phyloP scores from a whole-genome alignment of 257 asterid species.

The Solanum clarkiae region DNA sequence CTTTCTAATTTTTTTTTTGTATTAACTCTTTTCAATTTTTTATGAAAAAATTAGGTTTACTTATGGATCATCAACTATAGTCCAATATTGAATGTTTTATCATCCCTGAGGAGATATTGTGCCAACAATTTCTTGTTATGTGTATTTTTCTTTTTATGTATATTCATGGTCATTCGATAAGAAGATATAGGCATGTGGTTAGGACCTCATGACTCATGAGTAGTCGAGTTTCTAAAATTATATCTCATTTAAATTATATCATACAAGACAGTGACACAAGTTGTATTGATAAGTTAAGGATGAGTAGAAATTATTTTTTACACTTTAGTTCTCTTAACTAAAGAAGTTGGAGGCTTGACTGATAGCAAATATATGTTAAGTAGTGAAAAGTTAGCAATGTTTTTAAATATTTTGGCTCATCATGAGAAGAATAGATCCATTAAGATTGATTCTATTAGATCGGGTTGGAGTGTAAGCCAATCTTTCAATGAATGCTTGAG shows the following conservation, averaged over 20 bases:
- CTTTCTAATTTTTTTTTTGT: neutral
- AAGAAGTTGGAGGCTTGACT: too few species aligned
- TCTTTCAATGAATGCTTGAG: neutral
- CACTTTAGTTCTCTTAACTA: neutral
- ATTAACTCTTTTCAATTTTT: neutral
- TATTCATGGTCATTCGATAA: too few species aligned
- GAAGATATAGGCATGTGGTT: neutral
- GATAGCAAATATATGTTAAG: neutral
- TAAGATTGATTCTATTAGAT: neutral
- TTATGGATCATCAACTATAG: neutral
- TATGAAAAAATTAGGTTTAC: neutral
- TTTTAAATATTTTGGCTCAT: neutral
- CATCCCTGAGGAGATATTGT: neutral
- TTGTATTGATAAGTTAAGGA: neutral
- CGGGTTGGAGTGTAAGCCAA: neutral
- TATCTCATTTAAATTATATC: neutral
- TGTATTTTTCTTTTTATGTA: neutral
- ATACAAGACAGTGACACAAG: neutral
- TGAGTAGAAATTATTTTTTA: too few species aligned
- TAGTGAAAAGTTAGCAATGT: neutral
- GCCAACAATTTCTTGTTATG: neutral
- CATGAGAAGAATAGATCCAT: neutral
- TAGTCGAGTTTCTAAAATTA: neutral
- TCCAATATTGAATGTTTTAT: neutral
- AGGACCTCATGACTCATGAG: neutral